These are phyloP conservation scores for Trichophyton simii DNA, from an alignment of 2,329 filamentous ascomycete species.

Conservation along the genomic window DNA sequence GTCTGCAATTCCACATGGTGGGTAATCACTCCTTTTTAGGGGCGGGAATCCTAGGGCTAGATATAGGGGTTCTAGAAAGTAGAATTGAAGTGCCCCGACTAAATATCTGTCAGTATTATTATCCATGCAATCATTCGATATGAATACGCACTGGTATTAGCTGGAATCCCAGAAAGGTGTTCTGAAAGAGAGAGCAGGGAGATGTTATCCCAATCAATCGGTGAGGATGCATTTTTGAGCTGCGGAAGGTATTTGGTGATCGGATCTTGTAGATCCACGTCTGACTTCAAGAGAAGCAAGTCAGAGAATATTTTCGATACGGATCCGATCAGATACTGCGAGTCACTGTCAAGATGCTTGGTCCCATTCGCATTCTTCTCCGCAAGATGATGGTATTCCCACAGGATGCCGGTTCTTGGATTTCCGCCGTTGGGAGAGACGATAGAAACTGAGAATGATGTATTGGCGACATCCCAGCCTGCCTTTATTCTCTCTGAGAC, in stretches of 20 bases:
- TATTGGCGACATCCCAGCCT: conserved; percentile 26
- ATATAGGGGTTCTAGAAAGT: conserved; percentile 26
- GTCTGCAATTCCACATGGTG: conserved; percentile 26
- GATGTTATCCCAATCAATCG: conserved; percentile 27
- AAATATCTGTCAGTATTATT: neutral
- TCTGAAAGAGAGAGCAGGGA: conserved; percentile 28
- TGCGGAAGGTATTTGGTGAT: conserved; percentile 27
- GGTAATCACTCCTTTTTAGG: conserved; percentile 25
- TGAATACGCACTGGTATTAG: conserved; percentile 24
- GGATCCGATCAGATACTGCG: conserved; percentile 34
- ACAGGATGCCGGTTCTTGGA: conserved; percentile 19
- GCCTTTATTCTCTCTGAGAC: conserved; percentile 22
- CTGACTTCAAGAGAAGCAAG: conserved; percentile 27
- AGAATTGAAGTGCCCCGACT: conserved; percentile 28
- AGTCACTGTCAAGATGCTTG: conserved; percentile 21
- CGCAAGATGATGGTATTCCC: conserved; percentile 34
- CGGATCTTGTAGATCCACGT: conserved; percentile 22
- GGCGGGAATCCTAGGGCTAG: conserved; percentile 27
- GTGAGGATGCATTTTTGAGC: conserved; percentile 16
- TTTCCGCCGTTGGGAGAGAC: conserved; percentile 22
- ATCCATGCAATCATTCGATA: neutral
- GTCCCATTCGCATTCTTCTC: conserved; percentile 26
- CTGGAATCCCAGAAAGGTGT: conserved; percentile 26
- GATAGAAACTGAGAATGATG: conserved; percentile 30
- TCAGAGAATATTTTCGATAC: conserved; percentile 31